Evolutionary conservation across 2,329 filamentous ascomycete species (phyloP).

Genomic region (Xylaria sp.): DNA sequence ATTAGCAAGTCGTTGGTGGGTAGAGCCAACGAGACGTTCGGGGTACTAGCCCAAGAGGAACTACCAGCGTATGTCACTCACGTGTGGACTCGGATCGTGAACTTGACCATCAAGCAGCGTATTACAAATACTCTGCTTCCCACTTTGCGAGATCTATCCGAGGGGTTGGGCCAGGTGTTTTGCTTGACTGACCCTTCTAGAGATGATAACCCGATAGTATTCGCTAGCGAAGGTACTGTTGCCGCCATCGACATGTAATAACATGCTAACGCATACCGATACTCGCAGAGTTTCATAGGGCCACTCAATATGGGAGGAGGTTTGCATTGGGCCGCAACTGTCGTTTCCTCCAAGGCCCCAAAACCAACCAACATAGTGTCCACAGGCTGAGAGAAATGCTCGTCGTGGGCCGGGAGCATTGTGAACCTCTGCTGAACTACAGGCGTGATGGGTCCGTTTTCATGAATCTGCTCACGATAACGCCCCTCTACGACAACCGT

Average conservation of each 20-base stretch:
- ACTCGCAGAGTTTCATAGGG: constrained; percentile 76
- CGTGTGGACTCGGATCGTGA: constrained; percentile 72
- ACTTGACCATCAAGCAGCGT: constrained; percentile 68
- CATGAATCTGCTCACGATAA: constrained; percentile 78
- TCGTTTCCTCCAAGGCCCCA: constrained; percentile 77
- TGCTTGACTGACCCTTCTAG: constrained; percentile 77
- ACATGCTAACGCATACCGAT: constrained; percentile 8
- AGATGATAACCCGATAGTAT: constrained; percentile 76
- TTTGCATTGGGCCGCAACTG: constrained; percentile 79
- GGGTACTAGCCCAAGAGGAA: constrained; percentile 68
- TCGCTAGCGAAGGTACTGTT: constrained; percentile 70
- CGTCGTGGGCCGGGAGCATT: constrained; percentile 68
- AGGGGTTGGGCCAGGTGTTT: constrained; percentile 78
- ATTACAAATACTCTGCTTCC: constrained; percentile 70
- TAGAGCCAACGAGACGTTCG: constrained; percentile 69
- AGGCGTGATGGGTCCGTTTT: constrained; percentile 78
- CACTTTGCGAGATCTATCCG: constrained; percentile 70
- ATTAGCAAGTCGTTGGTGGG: constrained; percentile 64
- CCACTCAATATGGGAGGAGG: constrained; percentile 75
- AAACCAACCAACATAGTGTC: constrained; percentile 68
- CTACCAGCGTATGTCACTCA: constrained; percentile 75
- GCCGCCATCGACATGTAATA: neutral
- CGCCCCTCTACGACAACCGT: constrained; percentile 70
- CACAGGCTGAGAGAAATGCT: constrained; percentile 66
- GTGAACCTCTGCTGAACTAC: constrained; percentile 78